These are phyloP conservation scores for Macrolepiota fuliginosa DNA, from an alignment of 768 basidiomycete genomes.

Conservation along the genomic window DNA sequence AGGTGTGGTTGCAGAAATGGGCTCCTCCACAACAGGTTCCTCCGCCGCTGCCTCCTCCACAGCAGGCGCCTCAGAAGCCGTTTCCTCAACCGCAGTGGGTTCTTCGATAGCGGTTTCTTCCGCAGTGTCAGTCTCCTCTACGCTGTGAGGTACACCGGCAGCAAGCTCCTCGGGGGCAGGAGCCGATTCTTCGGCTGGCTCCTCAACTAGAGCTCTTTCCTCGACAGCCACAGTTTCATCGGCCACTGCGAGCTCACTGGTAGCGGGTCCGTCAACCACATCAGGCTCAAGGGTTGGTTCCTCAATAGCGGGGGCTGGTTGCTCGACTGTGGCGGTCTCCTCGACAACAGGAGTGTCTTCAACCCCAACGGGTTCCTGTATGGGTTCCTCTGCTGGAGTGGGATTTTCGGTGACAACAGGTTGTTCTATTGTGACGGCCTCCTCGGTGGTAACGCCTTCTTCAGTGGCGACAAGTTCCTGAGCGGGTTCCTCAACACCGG, in stretches of 20 bases:
- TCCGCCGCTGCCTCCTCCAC: not conserved
- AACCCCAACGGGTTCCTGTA: not conserved
- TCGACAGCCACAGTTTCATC: not conserved
- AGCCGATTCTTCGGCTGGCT: not conserved
- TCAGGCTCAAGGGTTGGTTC: not conserved
- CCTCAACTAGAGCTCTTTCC: not conserved
- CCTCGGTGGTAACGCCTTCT: constrained; percentile 5
- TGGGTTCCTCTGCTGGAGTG: no score
- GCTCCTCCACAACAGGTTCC: constrained; percentile 12
- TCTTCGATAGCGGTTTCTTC: not conserved
- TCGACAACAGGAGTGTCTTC: not conserved
- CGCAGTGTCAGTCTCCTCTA: not conserved
- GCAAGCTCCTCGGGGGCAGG: not conserved
- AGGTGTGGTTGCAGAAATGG: not conserved
- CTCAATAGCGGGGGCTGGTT: not conserved
- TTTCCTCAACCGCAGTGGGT: not conserved
- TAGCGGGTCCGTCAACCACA: not conserved
- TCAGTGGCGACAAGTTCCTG: constrained; percentile 11
- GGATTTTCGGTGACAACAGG: no score
- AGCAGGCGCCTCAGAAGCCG: not conserved
- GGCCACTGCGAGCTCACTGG: not conserved
- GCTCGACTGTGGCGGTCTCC: not conserved
- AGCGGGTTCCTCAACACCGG: not conserved
- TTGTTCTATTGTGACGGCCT: not conserved
- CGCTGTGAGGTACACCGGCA: not conserved